phyloP scores from a whole-genome alignment of 73 alveolate species.

The Blepharisma stoltei region DNA sequence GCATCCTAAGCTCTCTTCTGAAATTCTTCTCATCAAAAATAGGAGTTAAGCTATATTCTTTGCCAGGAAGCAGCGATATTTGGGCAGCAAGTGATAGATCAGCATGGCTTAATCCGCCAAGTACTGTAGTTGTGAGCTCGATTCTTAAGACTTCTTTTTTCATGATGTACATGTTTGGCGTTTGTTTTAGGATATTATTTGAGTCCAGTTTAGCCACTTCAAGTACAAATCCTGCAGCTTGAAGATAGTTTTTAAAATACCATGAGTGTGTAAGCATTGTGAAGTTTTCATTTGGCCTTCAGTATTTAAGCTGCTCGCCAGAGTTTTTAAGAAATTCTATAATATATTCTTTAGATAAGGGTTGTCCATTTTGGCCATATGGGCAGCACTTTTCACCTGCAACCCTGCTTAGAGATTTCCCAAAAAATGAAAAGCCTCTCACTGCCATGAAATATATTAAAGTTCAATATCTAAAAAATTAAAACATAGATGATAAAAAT shows the following conservation, averaged over 20 bases:
- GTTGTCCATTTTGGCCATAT: slow-evolving; percentile 55
- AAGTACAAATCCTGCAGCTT: slow-evolving; percentile 46
- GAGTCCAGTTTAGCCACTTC: slow-evolving; percentile 60
- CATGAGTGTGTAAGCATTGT: slow-evolving; percentile 31
- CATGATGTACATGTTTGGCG: slow-evolving; percentile 44
- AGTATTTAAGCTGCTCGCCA: background rate
- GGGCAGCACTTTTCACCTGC: slow-evolving; percentile 62
- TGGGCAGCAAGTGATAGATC: slow-evolving; percentile 53
- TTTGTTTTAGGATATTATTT: slow-evolving; percentile 36
- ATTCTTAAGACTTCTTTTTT: slow-evolving; percentile 47
- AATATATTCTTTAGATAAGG: slow-evolving; percentile 39
- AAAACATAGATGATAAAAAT: too few species aligned
- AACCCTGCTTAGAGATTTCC: slow-evolving; percentile 37
- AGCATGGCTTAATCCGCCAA: slow-evolving; percentile 48
- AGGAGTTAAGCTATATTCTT: slow-evolving; percentile 35
- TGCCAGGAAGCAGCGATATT: slow-evolving; percentile 43
- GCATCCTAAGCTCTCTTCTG: slow-evolving; percentile 34
- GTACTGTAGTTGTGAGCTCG: slow-evolving; percentile 45
- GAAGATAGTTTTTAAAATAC: slow-evolving; percentile 43
- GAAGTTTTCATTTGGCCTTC: slow-evolving; percentile 37
- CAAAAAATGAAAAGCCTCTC: slow-evolving; percentile 33
- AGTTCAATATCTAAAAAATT: too few species aligned
- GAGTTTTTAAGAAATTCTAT: slow-evolving; percentile 35
- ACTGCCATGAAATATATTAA: background rate
- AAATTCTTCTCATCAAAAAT: slow-evolving; percentile 33